Evolutionary conservation across 2,329 filamentous ascomycete species (phyloP).

Genomic region (Tolypocladium ovalisporum): DNA sequence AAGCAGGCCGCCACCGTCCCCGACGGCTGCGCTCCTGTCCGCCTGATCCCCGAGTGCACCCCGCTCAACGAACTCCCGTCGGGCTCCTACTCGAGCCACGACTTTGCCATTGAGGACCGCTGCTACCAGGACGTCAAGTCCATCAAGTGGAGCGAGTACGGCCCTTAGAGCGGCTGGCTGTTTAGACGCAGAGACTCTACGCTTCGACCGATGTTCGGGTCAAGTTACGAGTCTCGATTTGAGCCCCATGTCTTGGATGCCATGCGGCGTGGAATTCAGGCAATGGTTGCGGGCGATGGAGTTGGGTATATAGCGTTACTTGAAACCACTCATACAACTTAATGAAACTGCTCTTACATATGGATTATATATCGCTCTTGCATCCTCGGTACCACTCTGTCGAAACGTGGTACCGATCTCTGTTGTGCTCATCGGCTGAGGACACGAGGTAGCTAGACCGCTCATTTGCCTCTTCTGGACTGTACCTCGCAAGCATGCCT

Average conservation of each 20-base stretch:
- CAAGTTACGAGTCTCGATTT: not conserved
- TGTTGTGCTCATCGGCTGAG: not conserved
- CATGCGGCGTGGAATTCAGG: not conserved
- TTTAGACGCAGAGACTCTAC: not conserved
- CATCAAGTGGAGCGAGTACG: conserved; percentile 25
- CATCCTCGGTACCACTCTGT: not conserved
- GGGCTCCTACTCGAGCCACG: conserved; percentile 23
- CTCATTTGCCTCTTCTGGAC: not conserved
- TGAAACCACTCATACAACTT: not conserved
- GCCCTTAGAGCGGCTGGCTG: not conserved
- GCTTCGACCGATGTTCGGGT: not conserved
- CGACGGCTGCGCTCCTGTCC: conserved; percentile 26
- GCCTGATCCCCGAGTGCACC: conserved; percentile 30
- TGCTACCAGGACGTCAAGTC: conserved; percentile 28
- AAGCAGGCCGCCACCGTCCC: conserved; percentile 24
- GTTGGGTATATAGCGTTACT: not conserved
- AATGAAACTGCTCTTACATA: not conserved
- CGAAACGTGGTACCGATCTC: not conserved
- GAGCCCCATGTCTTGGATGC: not conserved
- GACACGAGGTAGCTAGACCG: not conserved
- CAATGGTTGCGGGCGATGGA: not conserved
- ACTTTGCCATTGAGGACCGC: conserved; percentile 19
- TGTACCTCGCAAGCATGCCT: not conserved
- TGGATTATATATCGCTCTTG: too few relatives aligned
- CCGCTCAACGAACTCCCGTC: conserved; percentile 20